phyloP scores from a whole-genome alignment of 768 basidiomycete genomes.

The Boletus rubescentipes region DNA sequence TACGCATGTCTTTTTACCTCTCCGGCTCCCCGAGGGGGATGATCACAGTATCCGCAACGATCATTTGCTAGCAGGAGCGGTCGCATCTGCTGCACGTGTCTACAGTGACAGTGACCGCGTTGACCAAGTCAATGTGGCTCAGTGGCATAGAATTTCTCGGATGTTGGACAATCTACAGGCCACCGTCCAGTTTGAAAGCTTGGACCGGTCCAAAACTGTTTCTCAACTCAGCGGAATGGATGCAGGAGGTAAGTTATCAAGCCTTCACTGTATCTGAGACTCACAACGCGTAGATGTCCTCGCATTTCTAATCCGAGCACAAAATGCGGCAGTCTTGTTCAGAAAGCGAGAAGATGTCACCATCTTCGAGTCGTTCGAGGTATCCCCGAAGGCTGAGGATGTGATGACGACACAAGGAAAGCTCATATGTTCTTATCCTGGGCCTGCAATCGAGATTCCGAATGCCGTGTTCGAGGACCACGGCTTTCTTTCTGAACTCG shows the following conservation, averaged over 20 bases:
- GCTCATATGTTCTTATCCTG: slow-evolving; percentile 46
- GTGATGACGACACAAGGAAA: slow-evolving; percentile 44
- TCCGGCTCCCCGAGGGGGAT: slow-evolving; percentile 38
- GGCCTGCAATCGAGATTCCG: slow-evolving; percentile 41
- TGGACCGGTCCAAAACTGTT: slow-evolving; percentile 8
- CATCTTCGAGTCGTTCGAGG: slow-evolving; percentile 47
- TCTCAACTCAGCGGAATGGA: slow-evolving; percentile 21
- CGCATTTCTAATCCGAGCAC: slow-evolving; percentile 40
- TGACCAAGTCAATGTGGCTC: not conserved
- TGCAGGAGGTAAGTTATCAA: slow-evolving; percentile 14
- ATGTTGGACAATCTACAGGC: slow-evolving; percentile 31
- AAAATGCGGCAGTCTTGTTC: slow-evolving; percentile 49
- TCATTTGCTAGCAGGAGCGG: slow-evolving; percentile 22
- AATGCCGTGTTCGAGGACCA: slow-evolving; percentile 26
- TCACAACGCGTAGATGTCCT: slow-evolving; percentile 33
- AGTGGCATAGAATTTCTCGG: slow-evolving; percentile 31
- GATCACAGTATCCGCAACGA: slow-evolving; percentile 32
- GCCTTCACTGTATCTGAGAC: not conserved
- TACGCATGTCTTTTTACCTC: slow-evolving; percentile 45
- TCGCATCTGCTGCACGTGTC: slow-evolving; percentile 17
- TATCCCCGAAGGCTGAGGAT: slow-evolving; percentile 34
- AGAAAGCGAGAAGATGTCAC: slow-evolving; percentile 30
- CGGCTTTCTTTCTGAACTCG: slow-evolving; percentile 35
- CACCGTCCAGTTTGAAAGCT: not conserved
- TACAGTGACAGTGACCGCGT: slow-evolving; percentile 19